A percentile compares a stretch with the other conserved stretches of the same genome.
phyloP scores from a whole-genome alignment of 192 early-diverging fungal species.

The Rhizoclosmatium globosum region DNA sequence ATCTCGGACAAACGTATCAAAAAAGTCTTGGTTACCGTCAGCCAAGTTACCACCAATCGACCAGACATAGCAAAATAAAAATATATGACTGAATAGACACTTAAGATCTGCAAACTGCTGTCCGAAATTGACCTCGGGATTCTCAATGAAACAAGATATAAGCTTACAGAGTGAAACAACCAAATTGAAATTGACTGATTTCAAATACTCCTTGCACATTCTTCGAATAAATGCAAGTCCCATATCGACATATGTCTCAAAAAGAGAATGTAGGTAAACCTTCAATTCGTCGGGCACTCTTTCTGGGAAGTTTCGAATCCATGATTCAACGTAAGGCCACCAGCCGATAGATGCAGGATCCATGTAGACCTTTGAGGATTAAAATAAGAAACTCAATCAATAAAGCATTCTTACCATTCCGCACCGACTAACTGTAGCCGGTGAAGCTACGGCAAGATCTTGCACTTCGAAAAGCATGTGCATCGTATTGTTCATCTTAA shows the following conservation, averaged over 20 bases:
- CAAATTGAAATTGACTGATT: slow-evolving; percentile 62
- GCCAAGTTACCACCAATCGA: slow-evolving; percentile 66
- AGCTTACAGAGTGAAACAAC: slow-evolving; percentile 60
- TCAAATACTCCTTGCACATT: slow-evolving; percentile 61
- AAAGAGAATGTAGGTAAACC: slow-evolving; percentile 46
- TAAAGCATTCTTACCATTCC: slow-evolving; percentile 70
- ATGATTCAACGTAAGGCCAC: slow-evolving; percentile 57
- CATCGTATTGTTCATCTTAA: slow-evolving; percentile 65
- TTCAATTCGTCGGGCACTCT: slow-evolving; percentile 50
- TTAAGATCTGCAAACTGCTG: slow-evolving; percentile 51
- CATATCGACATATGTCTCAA: slow-evolving; percentile 55
- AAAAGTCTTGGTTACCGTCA: slow-evolving; percentile 63
- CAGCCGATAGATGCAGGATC: slow-evolving; percentile 66
- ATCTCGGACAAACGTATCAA: slow-evolving; percentile 65
- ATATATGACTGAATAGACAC: slow-evolving; percentile 54
- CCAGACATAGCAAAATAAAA: slow-evolving; percentile 69
- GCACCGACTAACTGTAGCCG: slow-evolving; percentile 66
- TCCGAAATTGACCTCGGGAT: slow-evolving; percentile 53
- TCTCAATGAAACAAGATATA: slow-evolving; percentile 56
- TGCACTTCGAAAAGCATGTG: slow-evolving; percentile 71
- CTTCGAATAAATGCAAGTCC: slow-evolving; percentile 60
- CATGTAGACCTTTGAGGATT: slow-evolving; percentile 57
- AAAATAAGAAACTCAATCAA: too few relatives aligned
- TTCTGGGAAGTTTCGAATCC: slow-evolving; percentile 53
- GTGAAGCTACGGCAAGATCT: slow-evolving; percentile 70